phyloP scores from a whole-genome alignment of 805 yeast species.

The Metschnikowia colocasiae region DNA sequence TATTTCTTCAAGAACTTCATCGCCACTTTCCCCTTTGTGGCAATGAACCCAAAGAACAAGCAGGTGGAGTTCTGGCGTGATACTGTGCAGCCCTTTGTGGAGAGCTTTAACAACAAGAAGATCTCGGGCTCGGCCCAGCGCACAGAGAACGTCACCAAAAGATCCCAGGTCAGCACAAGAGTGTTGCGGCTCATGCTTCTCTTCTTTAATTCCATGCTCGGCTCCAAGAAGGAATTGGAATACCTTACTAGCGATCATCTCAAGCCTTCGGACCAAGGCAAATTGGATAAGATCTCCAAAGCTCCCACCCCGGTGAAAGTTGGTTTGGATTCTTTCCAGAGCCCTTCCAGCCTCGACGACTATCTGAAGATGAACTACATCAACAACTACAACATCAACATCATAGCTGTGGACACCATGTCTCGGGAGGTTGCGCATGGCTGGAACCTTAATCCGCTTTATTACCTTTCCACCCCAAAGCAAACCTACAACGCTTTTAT shows the following conservation, averaged over 20 bases:
- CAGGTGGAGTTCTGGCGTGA: conserved; percentile 65
- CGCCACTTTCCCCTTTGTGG: conserved; percentile 71
- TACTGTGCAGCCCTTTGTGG: conserved; percentile 77
- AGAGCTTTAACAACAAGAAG: conserved; percentile 67
- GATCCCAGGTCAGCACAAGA: conserved; percentile 59
- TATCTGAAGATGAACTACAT: conserved; percentile 30
- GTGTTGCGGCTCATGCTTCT: conserved; percentile 60
- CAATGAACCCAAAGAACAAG: conserved; percentile 44
- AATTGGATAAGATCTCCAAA: conserved; percentile 30
- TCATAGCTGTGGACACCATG: conserved; percentile 57
- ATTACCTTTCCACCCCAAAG: conserved; percentile 6
- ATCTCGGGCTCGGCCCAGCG: conserved; percentile 74
- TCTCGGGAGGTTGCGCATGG: conserved; percentile 6
- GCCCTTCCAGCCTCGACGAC: conserved; percentile 11
- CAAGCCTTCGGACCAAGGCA: conserved; percentile 36
- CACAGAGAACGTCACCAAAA: conserved; percentile 59
- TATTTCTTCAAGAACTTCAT: conserved; percentile 63
- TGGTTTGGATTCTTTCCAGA: conserved; percentile 15
- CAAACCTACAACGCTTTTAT: conserved; percentile 42
- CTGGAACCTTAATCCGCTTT: conserved; percentile 20
- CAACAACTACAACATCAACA: conserved; percentile 62
- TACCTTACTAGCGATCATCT: conserved; percentile 38
- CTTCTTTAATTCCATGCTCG: conserved; percentile 71
- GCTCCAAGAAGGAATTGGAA: conserved; percentile 52
- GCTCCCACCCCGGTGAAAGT: conserved; percentile 13